Conservation (phyloP, 805 yeast genomes). For the Monosporozyma yasuniensis region DNA sequence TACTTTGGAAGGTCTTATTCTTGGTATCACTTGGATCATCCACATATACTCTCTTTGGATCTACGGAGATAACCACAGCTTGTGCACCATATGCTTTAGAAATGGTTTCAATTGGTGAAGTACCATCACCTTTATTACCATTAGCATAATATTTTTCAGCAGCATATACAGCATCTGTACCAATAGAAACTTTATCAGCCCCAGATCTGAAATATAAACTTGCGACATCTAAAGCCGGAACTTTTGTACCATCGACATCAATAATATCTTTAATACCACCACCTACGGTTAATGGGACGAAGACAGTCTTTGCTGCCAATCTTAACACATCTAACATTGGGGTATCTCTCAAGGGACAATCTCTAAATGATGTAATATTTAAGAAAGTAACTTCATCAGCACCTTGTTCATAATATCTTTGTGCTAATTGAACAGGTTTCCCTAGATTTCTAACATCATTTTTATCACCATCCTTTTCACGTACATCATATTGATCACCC, state of each 20-base stretch:
- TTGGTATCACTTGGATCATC: conserved; percentile 44
- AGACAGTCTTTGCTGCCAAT: conserved; percentile 77
- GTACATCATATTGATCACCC: conserved; percentile 97
- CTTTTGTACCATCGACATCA: conserved; percentile 72
- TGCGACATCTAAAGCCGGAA: conserved; percentile 88
- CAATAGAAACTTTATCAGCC: conserved; percentile 96
- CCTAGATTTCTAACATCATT: conserved; percentile 81
- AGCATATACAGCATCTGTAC: conserved; percentile 91
- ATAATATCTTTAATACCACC: conserved; percentile 92
- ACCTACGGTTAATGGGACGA: conserved; percentile 96
- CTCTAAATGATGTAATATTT: conserved; percentile 91
- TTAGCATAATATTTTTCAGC: conserved; percentile 71
- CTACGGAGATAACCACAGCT: conserved; percentile 97
- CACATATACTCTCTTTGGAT: conserved; percentile 83
- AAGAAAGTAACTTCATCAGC: conserved; percentile 95
- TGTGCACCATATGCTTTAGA: conserved; percentile 89
- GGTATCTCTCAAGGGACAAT: conserved; percentile 83
- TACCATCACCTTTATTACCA: conserved; percentile 55
- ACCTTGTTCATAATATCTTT: conserved; percentile 83
- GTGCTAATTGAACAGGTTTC: conserved; percentile 91
- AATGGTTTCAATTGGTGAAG: conserved; percentile 86
- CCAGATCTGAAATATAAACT: conserved; percentile 88
- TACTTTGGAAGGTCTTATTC: conserved; percentile 57
- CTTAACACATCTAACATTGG: conserved; percentile 91
- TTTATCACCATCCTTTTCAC: conserved; percentile 54